Evolutionary conservation across 2,329 filamentous ascomycete genomes (phyloP).

Genomic region (Botryotinia narcissicola): DNA sequence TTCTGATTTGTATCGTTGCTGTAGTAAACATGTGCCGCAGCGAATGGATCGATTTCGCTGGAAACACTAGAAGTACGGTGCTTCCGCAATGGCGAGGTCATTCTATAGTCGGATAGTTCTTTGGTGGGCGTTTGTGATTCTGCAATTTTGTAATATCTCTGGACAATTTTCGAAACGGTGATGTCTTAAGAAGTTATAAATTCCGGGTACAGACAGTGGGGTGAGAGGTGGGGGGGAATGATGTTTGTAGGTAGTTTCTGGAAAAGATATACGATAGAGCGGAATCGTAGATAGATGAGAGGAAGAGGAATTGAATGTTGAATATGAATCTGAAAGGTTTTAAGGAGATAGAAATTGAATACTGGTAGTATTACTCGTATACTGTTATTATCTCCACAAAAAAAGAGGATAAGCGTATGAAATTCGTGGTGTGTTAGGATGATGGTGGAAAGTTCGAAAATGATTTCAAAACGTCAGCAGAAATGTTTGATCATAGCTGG

Average conservation of each 20-base stretch:
- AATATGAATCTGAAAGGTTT: neutral
- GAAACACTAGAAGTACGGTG: constrained; percentile 26
- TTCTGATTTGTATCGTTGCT: constrained; percentile 31
- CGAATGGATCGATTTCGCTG: constrained; percentile 36
- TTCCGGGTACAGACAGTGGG: neutral
- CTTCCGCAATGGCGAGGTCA: constrained; percentile 30
- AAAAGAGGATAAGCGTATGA: neutral
- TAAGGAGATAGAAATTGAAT: neutral
- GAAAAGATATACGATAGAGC: neutral
- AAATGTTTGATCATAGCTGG: neutral
- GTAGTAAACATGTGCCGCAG: constrained; percentile 38
- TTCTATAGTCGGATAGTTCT: constrained; percentile 17
- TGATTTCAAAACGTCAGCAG: neutral
- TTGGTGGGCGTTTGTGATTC: neutral
- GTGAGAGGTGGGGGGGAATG: neutral
- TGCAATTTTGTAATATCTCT: neutral
- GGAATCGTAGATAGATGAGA: neutral
- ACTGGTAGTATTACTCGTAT: neutral
- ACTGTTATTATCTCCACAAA: constrained; percentile 1
- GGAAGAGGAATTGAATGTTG: neutral
- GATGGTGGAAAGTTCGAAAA: neutral
- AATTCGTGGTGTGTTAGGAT: neutral
- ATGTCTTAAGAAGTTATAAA: neutral
- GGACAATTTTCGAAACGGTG: neutral
- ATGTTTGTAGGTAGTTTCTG: neutral